Evolutionary conservation across 2,329 filamentous ascomycete genomes (phyloP).

Genomic region (Epichloe amarillans): DNA sequence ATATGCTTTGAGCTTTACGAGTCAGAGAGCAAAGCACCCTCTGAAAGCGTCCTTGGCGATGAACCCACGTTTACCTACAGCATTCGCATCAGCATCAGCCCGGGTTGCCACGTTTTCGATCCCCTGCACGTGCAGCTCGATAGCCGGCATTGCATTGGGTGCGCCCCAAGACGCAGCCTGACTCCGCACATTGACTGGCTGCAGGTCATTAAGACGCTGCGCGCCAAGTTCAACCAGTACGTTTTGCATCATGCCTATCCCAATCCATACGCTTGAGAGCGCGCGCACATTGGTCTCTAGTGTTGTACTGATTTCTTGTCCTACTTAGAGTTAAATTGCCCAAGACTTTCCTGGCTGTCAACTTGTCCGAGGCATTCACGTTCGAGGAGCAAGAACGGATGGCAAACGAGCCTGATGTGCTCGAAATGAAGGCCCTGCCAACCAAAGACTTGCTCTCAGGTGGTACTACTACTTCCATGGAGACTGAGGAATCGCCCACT

Average conservation of each 20-base stretch:
- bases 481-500: neutral
- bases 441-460: conserved; percentile 16
- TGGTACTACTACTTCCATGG: neutral
- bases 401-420: conserved; percentile 30
- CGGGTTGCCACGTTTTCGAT: conserved; percentile 92
- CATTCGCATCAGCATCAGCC: conserved; percentile 90
- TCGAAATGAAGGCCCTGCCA: conserved; percentile 33
- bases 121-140: conserved; percentile 93
- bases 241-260: conserved; percentile 18
- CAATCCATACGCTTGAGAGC: conserved; percentile 7
- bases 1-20: conserved; percentile 98
- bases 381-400: conserved; percentile 44
- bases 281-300: neutral
- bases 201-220: conserved; percentile 86
- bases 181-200: conserved; percentile 93
- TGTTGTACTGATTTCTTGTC: neutral
- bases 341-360: conserved; percentile 52
- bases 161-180: conserved; percentile 76
- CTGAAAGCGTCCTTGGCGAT: conserved; percentile 28
- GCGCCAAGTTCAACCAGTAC: conserved; percentile 90
- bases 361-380: conserved; percentile 48
- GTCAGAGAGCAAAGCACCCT: conserved; percentile 56
- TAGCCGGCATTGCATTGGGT: conserved; percentile 91
- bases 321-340: conserved; percentile 47
- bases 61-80: conserved; percentile 79